These are phyloP conservation scores for Gyrodon lividus DNA, from an alignment of 768 basidiomycete genomes.

Conservation along the genomic window DNA sequence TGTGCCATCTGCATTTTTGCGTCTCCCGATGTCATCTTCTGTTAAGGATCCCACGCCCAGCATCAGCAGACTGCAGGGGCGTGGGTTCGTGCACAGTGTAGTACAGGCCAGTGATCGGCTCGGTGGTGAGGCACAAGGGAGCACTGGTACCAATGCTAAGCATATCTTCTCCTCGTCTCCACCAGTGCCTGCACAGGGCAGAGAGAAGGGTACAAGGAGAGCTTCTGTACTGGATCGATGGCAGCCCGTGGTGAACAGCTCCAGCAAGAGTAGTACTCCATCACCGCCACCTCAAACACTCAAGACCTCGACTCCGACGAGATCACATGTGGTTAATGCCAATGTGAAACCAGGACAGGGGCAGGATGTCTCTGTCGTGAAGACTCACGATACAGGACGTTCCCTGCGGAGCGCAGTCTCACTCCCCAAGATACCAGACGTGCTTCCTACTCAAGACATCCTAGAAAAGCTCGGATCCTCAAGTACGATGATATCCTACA, in stretches of 20 bases:
- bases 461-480: constrained; percentile 62
- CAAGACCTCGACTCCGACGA: constrained; percentile 40
- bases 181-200: constrained; percentile 35
- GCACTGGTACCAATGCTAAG: constrained; percentile 29
- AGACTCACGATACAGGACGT: constrained; percentile 32
- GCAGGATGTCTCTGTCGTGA: constrained; percentile 23
- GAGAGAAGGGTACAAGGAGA: constrained; percentile 37
- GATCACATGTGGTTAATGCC: constrained; percentile 38
- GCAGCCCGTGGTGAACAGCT: constrained; percentile 42
- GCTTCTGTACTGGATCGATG: constrained; percentile 71
- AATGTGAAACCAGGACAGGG: constrained; percentile 25
- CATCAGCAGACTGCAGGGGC: constrained; percentile 77
- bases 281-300: constrained; percentile 38
- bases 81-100: constrained; percentile 84
- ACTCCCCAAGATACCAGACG: constrained; percentile 32
- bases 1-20: constrained; percentile 60
- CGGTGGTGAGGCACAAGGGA: constrained; percentile 34
- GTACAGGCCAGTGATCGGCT: constrained; percentile 66
- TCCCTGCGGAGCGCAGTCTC: constrained; percentile 43
- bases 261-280: constrained; percentile 30
- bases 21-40: constrained; percentile 36
- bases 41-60: constrained; percentile 79
- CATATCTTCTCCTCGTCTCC: constrained; percentile 27
- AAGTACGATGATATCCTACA: constrained; percentile 70
- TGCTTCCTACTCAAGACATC: constrained; percentile 21